Evolutionary conservation across 441 rosid genomes (phyloP).

Genomic region (Populus hybrid): DNA sequence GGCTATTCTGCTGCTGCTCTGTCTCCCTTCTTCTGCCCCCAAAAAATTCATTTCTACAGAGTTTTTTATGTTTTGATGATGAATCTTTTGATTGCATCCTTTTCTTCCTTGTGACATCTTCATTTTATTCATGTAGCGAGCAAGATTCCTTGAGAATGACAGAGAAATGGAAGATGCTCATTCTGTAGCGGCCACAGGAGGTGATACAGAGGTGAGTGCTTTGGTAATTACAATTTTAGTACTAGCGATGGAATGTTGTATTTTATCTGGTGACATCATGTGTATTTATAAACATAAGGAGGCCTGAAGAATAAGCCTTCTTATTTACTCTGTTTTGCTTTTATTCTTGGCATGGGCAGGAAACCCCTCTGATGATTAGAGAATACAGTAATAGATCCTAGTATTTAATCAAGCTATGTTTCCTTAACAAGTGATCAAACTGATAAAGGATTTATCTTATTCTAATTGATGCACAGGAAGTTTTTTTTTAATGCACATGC

Average conservation of each 20-base stretch:
- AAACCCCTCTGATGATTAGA: too few species aligned
- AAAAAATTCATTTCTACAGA: not conserved
- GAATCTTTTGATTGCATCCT: not conserved
- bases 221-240: not conserved
- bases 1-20: not conserved
- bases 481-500: not conserved
- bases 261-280: not conserved
- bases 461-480: not conserved
- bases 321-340: not conserved
- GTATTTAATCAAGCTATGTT: too few species aligned
- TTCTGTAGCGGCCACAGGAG: conserved; percentile 80
- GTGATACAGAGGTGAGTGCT: conserved; percentile 66
- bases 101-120: conserved; percentile 3
- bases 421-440: too few species aligned
- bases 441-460: not conserved
- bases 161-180: conserved; percentile 85
- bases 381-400: too few species aligned
- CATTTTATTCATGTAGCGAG: conserved; percentile 48
- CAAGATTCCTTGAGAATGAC: conserved; percentile 71
- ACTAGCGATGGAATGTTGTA: not conserved
- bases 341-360: not conserved
- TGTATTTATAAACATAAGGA: too few species aligned
- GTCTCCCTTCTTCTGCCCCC: not conserved
- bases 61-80: not conserved
- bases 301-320: too few species aligned